These are phyloP conservation scores for Neocallimastix lanati DNA, from an alignment of 192 early-diverging fungal genomes.

Conservation along the genomic window DNA sequence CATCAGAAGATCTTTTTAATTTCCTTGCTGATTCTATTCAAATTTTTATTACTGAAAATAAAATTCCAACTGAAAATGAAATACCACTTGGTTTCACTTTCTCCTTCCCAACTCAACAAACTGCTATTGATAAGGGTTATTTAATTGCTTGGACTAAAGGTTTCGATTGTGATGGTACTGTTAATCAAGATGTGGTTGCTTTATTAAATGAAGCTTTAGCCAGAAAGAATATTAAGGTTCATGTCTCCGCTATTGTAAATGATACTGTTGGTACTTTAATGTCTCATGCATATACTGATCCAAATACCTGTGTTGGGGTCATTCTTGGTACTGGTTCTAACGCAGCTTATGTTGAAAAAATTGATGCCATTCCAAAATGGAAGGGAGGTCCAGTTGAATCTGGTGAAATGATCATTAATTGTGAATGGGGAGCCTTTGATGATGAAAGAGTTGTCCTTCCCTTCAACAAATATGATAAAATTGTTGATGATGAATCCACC, in stretches of 20 bases:
- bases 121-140: constrained; percentile 20
- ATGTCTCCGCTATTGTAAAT: constrained; percentile 77
- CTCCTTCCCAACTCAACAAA: constrained; percentile 81
- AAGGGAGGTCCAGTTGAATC: constrained; percentile 8
- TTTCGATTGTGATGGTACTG: constrained; percentile 51
- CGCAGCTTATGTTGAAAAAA: constrained; percentile 76
- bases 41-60: constrained; percentile 38
- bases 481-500: constrained; percentile 55
- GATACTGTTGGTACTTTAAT: constrained; percentile 90
- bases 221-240: constrained; percentile 44
- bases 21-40: constrained; percentile 79
- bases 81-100: constrained; percentile 74
- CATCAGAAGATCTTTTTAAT: constrained; percentile 55
- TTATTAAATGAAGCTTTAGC: constrained; percentile 57
- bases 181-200: constrained; percentile 67
- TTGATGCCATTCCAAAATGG: constrained; percentile 60
- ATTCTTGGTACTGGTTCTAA: constrained; percentile 92
- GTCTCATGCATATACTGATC: constrained; percentile 68
- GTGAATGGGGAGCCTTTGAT: constrained; percentile 86
- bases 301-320: constrained; percentile 61
- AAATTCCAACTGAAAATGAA: constrained; percentile 3
- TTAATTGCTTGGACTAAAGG: constrained; percentile 66
- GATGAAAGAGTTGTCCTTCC: constrained; percentile 63
- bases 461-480: constrained; percentile 65
- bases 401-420: too few species aligned